phyloP scores from a whole-genome alignment of 106 monocot species.

The Chionographis japonica region DNA sequence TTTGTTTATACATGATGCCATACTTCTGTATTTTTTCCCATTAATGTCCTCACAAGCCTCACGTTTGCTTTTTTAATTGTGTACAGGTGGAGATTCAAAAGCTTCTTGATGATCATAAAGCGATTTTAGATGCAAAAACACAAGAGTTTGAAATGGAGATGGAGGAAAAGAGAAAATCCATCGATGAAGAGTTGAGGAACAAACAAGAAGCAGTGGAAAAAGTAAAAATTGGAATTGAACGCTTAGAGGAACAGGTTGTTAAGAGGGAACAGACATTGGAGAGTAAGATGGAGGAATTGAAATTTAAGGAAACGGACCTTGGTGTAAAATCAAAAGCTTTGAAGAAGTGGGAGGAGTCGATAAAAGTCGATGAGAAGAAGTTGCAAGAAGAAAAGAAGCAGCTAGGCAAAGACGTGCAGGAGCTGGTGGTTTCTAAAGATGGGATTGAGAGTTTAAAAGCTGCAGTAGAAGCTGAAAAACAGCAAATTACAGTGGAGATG shows the following conservation, averaged over 20 bases:
- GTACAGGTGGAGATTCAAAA: constrained; percentile 40
- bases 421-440: constrained; percentile 1
- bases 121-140: constrained; percentile 23
- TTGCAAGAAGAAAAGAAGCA: constrained; percentile 26
- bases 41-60: too few species aligned
- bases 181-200: constrained; percentile 29
- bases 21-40: background rate
- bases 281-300: constrained; percentile 27
- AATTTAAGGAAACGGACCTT: constrained; percentile 22
- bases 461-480: constrained; percentile 31
- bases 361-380: constrained; percentile 19
- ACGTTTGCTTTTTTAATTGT: background rate
- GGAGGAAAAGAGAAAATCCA: constrained; percentile 23
- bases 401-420: constrained; percentile 22
- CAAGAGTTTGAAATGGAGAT: constrained; percentile 42
- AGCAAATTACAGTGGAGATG: constrained; percentile 11
- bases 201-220: constrained; percentile 28
- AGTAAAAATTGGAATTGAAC: constrained; percentile 14
- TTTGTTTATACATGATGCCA: too few species aligned
- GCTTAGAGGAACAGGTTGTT: constrained; percentile 24
- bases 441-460: constrained; percentile 24
- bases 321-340: constrained; percentile 23
- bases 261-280: constrained; percentile 44
- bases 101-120: constrained; percentile 34
- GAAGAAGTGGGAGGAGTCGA: constrained; percentile 24